Conservation (phyloP, 2,329 filamentous ascomycete species). For the Mollisia scopiformis region DNA sequence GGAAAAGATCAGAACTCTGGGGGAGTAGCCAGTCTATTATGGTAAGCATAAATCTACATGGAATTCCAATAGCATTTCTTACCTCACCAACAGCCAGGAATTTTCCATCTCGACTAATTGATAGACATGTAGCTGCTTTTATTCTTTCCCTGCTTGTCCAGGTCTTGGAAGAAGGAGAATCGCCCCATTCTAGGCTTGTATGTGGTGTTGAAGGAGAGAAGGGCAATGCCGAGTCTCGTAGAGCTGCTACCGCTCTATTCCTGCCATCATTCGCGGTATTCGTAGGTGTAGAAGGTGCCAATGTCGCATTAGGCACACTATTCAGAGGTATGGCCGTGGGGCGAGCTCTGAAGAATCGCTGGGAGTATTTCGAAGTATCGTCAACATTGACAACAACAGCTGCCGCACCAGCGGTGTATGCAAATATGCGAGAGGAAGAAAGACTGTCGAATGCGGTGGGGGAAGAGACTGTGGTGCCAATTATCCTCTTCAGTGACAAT, state of each 20-base stretch:
- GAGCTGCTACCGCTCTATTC: conserved; percentile 54
- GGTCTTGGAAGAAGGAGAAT: conserved; percentile 68
- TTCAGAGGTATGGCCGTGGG: conserved; percentile 71
- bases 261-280: conserved; percentile 65
- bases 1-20: conserved; percentile 87
- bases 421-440: conserved; percentile 70
- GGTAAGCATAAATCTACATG: conserved; percentile 34
- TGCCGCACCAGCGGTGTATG: conserved; percentile 89
- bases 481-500: conserved; percentile 79
- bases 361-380: conserved; percentile 63
- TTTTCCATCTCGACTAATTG: conserved; percentile 83
- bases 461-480: conserved; percentile 86
- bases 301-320: conserved; percentile 51
- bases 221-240: conserved; percentile 47
- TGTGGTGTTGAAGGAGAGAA: conserved; percentile 40
- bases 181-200: conserved; percentile 54
- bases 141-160: conserved; percentile 91
- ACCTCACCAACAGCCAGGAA: conserved; percentile 90
- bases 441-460: conserved; percentile 87
- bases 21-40: conserved; percentile 82
- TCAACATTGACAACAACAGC: conserved; percentile 87
- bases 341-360: conserved; percentile 89
- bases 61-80: conserved; percentile 30
- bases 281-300: conserved; percentile 57
- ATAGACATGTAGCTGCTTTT: conserved; percentile 90